Percentiles rank a stretch among this genome's conserved stretches.
phyloP scores from a whole-genome alignment of 2,329 filamentous ascomycete genomes.

The Delphinella strobiligena region DNA sequence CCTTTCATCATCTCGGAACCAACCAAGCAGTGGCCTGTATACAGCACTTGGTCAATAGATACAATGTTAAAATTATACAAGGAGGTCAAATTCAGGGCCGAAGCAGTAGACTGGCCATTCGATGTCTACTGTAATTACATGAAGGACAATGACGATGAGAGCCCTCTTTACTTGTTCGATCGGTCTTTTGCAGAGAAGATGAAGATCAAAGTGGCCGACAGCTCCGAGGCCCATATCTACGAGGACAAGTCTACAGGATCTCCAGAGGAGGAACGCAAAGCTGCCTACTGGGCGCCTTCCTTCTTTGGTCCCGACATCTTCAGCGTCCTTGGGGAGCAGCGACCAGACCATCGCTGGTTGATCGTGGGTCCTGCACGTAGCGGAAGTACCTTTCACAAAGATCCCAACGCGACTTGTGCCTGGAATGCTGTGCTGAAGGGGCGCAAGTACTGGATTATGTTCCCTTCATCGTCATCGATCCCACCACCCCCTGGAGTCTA shows the following conservation, averaged over 20 bases:
- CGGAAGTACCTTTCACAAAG: conserved; percentile 91
- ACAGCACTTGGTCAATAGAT: conserved; percentile 60
- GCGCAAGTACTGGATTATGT: conserved; percentile 98
- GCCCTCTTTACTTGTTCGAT: conserved; percentile 87
- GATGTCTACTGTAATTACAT: conserved; percentile 75
- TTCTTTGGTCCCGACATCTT: conserved; percentile 86
- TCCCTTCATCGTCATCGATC: conserved; percentile 53
- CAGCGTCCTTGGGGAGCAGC: conserved; percentile 59
- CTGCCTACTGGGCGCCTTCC: conserved; percentile 64
- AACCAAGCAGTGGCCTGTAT: conserved; percentile 72
- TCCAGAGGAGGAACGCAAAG: conserved; percentile 18
- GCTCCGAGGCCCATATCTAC: conserved; percentile 12
- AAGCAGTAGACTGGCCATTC: conserved; percentile 87
- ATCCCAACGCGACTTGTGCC: conserved; percentile 58
- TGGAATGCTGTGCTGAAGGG: conserved; percentile 92
- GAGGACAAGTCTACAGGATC: conserved; percentile 1
- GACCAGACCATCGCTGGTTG: conserved; percentile 84
- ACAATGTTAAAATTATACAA: conserved; percentile 52
- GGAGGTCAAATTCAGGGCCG: conserved; percentile 65
- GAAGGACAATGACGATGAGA: conserved; percentile 68
- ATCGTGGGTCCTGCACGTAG: conserved; percentile 80
- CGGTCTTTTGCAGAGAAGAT: conserved; percentile 80
- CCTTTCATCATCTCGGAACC: conserved; percentile 81
- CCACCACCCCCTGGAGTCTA: conserved; percentile 77
- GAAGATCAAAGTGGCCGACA: conserved; percentile 49